These are phyloP conservation scores for Pulicaria dysenterica DNA, from an alignment of 129 eudicot species.

Conservation along the genomic window DNA sequence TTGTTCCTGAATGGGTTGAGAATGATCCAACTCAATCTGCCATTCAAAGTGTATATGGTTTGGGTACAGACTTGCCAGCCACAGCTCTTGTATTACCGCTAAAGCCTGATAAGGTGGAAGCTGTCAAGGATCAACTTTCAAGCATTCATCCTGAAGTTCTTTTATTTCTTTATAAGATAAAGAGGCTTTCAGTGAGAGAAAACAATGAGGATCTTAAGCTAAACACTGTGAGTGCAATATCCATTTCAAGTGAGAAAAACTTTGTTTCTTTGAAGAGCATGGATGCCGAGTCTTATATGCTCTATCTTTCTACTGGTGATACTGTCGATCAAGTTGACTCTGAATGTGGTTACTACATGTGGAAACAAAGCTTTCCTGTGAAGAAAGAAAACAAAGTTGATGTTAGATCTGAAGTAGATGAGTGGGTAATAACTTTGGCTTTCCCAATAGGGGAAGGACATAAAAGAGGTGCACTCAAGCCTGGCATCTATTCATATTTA, in stretches of 20 bases:
- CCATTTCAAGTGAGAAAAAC: conserved; percentile 60
- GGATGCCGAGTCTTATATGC: conserved; percentile 55
- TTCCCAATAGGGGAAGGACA: conserved; percentile 56
- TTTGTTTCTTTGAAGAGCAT: conserved; percentile 46
- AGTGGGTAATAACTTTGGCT: conserved; percentile 59
- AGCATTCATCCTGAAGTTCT: conserved; percentile 59
- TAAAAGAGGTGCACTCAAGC: conserved; percentile 39
- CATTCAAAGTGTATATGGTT: conserved; percentile 43
- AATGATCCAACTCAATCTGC: conserved; percentile 39
- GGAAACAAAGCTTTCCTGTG: conserved; percentile 64
- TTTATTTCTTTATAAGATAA: conserved; percentile 57
- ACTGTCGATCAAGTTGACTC: conserved; percentile 1
- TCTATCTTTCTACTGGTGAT: conserved; percentile 51
- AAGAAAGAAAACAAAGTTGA: conserved; percentile 43
- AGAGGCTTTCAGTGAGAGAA: conserved; percentile 49
- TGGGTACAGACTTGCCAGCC: conserved; percentile 39
- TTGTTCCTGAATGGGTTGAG: conserved; percentile 77
- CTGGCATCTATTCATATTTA: conserved; percentile 59
- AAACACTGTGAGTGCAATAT: conserved; percentile 44
- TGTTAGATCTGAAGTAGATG: conserved; percentile 51
- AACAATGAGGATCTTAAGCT: conserved; percentile 40
- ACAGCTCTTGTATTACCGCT: conserved; percentile 59
- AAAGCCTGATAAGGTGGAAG: conserved; percentile 55
- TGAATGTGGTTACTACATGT: conserved; percentile 61
- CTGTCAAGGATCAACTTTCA: conserved; percentile 60